A percentile compares a stretch with the other conserved stretches of the same genome.
Conservation (phyloP, 176 grass and related monocot species). For the Pontederia paniculata region DNA sequence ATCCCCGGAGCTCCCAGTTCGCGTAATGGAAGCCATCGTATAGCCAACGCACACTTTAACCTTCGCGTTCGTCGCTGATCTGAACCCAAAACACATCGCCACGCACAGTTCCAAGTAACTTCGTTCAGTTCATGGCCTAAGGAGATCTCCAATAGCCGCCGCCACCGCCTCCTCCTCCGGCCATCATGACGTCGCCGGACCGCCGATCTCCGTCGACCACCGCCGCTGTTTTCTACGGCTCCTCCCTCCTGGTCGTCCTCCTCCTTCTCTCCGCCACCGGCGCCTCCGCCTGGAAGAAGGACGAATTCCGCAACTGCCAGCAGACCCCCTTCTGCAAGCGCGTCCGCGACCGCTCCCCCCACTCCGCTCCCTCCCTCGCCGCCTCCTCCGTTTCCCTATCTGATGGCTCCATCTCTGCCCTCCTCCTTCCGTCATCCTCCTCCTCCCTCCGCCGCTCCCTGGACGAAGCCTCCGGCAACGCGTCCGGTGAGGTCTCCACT, state of each 20-base stretch:
- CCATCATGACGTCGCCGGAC: neutral
- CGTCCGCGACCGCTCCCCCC: conserved; percentile 45
- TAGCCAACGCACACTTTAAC: too few relatives aligned
- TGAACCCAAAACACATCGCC: too few relatives aligned
- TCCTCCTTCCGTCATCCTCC: conserved; percentile 34
- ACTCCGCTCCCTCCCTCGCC: conserved; percentile 69
- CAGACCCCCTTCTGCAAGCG: conserved; percentile 96
- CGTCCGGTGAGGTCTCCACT: neutral
- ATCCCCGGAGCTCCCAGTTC: too few relatives aligned
- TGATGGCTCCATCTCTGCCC: conserved; percentile 48
- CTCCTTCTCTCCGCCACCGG: conserved; percentile 21
- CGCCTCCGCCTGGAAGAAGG: conserved; percentile 72
- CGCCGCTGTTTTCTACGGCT: neutral
- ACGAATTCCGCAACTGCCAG: conserved; percentile 85
- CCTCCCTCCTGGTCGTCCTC: conserved; percentile 14
- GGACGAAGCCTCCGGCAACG: conserved; percentile 10
- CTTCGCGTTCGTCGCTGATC: too few relatives aligned
- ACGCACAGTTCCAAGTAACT: too few relatives aligned
- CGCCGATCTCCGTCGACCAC: neutral
- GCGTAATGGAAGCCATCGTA: too few relatives aligned
- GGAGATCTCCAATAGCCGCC: neutral
- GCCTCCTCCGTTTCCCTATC: conserved; percentile 38
- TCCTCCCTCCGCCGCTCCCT: neutral
- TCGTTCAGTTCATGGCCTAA: too few relatives aligned
- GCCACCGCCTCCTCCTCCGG: neutral